phyloP scores from a whole-genome alignment of 495 filamentous ascomycete species.

The Penicillium waksmanii region DNA sequence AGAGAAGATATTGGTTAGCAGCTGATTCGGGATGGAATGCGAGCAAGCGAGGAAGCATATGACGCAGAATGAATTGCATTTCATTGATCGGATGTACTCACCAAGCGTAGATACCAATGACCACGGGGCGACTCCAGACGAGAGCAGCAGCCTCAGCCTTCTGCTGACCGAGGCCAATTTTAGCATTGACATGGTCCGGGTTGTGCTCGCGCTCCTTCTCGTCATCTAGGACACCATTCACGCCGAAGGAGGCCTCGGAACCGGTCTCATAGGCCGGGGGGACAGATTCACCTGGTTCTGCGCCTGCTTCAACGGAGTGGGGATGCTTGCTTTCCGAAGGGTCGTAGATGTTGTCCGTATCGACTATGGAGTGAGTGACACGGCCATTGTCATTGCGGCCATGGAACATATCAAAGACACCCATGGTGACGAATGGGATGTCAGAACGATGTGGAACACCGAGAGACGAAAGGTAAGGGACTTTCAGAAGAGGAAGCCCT shows the following conservation, averaged over 20 bases:
- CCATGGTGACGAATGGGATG: constrained; percentile 7
- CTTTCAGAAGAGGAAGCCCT: background rate
- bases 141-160: constrained; percentile 50
- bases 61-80: constrained; percentile 19
- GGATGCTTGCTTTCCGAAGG: constrained; percentile 6
- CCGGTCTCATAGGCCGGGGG: background rate
- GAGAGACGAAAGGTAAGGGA: background rate
- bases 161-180: constrained; percentile 39
- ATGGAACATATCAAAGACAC: constrained; percentile 14
- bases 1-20: background rate
- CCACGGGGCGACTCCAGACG: constrained; percentile 40
- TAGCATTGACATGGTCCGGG: constrained; percentile 29
- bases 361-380: background rate
- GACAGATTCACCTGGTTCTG: background rate
- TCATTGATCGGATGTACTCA: constrained; percentile 20
- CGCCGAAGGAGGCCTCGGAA: constrained; percentile 5
- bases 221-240: constrained; percentile 25
- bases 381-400: constrained; percentile 13
- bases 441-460: background rate
- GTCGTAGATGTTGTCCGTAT: background rate
- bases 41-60: background rate
- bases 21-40: background rate
- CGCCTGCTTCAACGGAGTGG: background rate
- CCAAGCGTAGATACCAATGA: constrained; percentile 44
- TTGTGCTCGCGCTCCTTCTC: constrained; percentile 29